phyloP scores from a whole-genome alignment of 768 basidiomycete species.

The Podaxis pistillaris region DNA sequence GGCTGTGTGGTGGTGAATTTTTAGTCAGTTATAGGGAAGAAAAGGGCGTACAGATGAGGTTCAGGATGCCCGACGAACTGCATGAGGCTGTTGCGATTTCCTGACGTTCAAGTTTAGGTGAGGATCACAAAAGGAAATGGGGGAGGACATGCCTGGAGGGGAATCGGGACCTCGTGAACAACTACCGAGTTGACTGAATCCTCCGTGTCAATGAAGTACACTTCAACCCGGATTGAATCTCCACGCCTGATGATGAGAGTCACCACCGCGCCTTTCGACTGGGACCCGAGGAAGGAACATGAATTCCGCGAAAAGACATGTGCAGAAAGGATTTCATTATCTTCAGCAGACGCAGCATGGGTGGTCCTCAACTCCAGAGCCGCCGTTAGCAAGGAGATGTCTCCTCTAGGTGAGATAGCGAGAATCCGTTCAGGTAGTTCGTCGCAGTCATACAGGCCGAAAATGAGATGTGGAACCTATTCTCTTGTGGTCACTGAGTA shows the following conservation, averaged over 20 bases:
- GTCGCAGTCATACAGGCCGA: slow-evolving; percentile 23
- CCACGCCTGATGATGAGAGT: not conserved
- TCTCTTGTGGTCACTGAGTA: slow-evolving; percentile 32
- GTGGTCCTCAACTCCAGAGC: slow-evolving; percentile 24
- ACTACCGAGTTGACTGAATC: slow-evolving; percentile 30
- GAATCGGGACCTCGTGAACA: slow-evolving; percentile 27
- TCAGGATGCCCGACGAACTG: slow-evolving; percentile 48
- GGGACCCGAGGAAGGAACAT: slow-evolving; percentile 12
- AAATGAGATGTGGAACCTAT: slow-evolving; percentile 22
- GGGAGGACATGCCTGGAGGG: slow-evolving; percentile 27
- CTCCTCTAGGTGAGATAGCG: slow-evolving; percentile 23
- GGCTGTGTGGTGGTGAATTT: slow-evolving; percentile 28
- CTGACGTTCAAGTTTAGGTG: slow-evolving; percentile 23
- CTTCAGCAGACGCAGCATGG: slow-evolving; percentile 14
- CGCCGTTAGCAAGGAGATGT: slow-evolving; percentile 22
- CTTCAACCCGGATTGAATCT: slow-evolving; percentile 20
- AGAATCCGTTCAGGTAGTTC: slow-evolving; percentile 24
- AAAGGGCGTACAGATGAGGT: slow-evolving; percentile 43
- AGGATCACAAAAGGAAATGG: not conserved
- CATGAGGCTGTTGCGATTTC: slow-evolving; percentile 38
- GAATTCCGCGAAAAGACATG: slow-evolving; percentile 20
- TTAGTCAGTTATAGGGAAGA: not conserved
- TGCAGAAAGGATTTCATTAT: slow-evolving; percentile 18
- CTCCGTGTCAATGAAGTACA: slow-evolving; percentile 32
- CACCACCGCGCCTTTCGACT: not conserved